phyloP scores from a whole-genome alignment of 768 basidiomycete species.

The Inosperma sp. region DNA sequence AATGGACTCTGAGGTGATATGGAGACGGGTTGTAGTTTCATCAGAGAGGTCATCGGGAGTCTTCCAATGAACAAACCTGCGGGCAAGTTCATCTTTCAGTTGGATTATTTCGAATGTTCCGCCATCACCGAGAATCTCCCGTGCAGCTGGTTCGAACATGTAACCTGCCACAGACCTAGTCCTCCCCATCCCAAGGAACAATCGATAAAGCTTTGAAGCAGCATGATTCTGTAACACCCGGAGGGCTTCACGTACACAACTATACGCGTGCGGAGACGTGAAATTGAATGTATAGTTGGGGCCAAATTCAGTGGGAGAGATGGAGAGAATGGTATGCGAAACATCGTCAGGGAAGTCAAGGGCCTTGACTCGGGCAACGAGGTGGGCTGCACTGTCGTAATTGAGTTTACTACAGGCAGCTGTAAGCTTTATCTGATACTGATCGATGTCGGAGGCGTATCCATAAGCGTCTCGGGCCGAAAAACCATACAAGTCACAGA shows the following conservation, averaged over 20 bases:
- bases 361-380: background rate
- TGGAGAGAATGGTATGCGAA: background rate
- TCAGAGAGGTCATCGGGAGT: background rate
- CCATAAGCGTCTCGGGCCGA: slow-evolving; percentile 2
- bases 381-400: background rate
- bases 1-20: background rate
- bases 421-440: background rate
- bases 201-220: slow-evolving; percentile 1
- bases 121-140: background rate
- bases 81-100: background rate
- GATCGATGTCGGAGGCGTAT: background rate
- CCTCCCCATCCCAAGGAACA: background rate
- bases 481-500: background rate
- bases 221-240: background rate
- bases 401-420: background rate
- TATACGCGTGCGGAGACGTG: background rate
- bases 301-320: background rate
- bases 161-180: background rate
- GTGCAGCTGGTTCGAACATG: slow-evolving; percentile 2
- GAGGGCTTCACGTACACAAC: background rate
- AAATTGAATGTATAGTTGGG: background rate
- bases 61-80: background rate
- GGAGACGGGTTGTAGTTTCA: background rate
- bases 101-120: background rate
- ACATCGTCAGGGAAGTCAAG: background rate